Evolutionary conservation across 352 stramenopile species (phyloP), one percentile per base, ranked within the genome.

Genomic region (Phytophthora crassamura): DNA sequence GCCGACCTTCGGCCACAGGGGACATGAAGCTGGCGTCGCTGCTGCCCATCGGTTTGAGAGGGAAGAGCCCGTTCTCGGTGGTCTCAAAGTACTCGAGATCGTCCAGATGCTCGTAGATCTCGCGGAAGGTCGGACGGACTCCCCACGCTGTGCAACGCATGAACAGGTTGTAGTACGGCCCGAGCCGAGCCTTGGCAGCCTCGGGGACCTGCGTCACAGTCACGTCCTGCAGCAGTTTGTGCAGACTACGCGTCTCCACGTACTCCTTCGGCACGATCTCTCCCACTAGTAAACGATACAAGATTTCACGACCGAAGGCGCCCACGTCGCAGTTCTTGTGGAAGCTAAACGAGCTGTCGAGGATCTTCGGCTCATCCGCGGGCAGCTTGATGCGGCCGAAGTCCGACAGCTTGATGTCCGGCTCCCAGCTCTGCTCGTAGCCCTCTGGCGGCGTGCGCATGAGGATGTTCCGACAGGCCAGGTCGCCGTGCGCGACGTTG

Each of bases 391-490:
- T 90, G 59, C 86, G 86, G 4, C 86, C 84, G 59, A 95, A 93
- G 61, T 95, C 86, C 12, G 84, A 91, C 9, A 95, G 78, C 45
- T 95, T 95, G 36, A 93, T 83, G 15, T 91, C 78, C 3, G 86
- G 86, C 49, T 91, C 84, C 76, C 82, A 93, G n/a, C 82, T 90
- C 35, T 84, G 56, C 71, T 95, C 86, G 61, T 93, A 93, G 1
- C 86, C 86, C 48, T 89, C 88, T 0, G 86, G 86, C 40, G 86
- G 86, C 5, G 86, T 89, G 3, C 83, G 84, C 38, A 95, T 64
- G n/a, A 95, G 68, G 41, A 95, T 95, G 53, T 95, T 95, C 11
- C 86, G 86, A 62, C 86, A 95, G n/a, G 86, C 86, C 16, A 95
- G 59, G 62, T 95, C 86, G 7, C 85, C 85, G 40, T 95, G 86